Evolutionary conservation across 345 rosid genomes (phyloP), one percentile per base, ranked within the genome.

Genomic region (Eucalyptus tenuipes): DNA sequence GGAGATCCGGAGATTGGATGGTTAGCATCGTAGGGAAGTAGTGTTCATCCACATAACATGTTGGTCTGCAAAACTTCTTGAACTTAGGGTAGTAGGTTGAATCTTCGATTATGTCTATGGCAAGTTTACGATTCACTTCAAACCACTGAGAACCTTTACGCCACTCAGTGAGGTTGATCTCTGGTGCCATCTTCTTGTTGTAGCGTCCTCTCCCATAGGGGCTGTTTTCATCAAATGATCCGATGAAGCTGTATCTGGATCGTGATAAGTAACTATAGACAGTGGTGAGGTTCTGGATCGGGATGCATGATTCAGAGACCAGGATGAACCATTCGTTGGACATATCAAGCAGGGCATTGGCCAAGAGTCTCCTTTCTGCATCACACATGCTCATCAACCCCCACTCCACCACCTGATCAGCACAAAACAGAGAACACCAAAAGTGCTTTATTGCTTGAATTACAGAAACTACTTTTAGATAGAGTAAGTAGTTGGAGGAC

Each of bases 91-190:
- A 94, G 91, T 94, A 98, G 10, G 57, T 90, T 37, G 89, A 87
- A 88, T 98, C 99, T 90, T 91, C 91, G 13, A 98, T 87, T 55
- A 98, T 95, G 57, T 90, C 91, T 15, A 94, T 13, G 48, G 98
- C 99, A 4, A 98, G 95, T 88, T 87, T 90, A 57, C 99, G 91
- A 64, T 94, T 93, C 42, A 96, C 91, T 91, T 96, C 98, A 88
- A 97, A 96, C 99, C 98, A 97, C 86, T 97, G 99, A 64, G 99
- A 93, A 59, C 99, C 99, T 93, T 97, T 97, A 22, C 98, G 95
- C 99, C 99, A 98, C 84, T 97, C 96, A 87, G 92, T 88, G 59
- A 96, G 94, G 24, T 90, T 93, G 84, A 98, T 95, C 89, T 92
- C 98, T 1, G 99, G 98, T 86, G 93, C 93, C 97, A 96, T 92